Percentiles rank a stretch among this genome's conserved stretches.
Conservation (phyloP, 1,284 basidiomycete genomes). For the Psilocybe mexicana region DNA sequence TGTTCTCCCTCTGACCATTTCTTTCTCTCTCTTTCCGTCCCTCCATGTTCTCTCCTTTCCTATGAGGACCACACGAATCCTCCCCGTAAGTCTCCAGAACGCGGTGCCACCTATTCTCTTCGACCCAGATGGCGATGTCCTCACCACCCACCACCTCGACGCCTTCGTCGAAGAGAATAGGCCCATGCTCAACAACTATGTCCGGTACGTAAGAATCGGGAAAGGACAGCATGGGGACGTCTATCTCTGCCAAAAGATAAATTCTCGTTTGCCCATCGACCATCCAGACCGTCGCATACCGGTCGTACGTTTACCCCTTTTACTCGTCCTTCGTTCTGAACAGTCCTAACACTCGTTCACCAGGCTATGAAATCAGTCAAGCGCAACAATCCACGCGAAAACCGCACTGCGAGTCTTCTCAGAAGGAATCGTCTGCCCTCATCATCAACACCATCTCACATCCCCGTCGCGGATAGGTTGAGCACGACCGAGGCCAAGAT, state of each 20-base stretch:
- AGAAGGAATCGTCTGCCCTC: conserved; percentile 55
- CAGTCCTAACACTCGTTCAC: not conserved
- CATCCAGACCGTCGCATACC: conserved; percentile 31
- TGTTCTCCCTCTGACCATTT: conserved; percentile 9
- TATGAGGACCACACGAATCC: conserved; percentile 21
- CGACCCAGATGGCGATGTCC: conserved; percentile 50
- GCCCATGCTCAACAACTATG: conserved; percentile 79
- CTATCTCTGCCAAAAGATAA: conserved; percentile 65
- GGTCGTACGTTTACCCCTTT: conserved; percentile 30
- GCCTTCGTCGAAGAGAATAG: conserved; percentile 36
- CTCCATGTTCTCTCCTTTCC: conserved; percentile 20
- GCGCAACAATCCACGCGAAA: conserved; percentile 41
- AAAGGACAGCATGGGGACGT: conserved; percentile 85
- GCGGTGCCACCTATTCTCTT: conserved; percentile 26
- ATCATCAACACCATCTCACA: conserved; percentile 37
- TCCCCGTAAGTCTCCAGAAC: conserved; percentile 3
- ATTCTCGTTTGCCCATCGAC: conserved; percentile 25
- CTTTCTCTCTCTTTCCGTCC: conserved; percentile 7
- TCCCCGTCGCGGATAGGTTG: conserved; percentile 57
- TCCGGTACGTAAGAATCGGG: conserved; percentile 69
- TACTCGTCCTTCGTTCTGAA: not conserved
- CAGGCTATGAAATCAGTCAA: conserved; percentile 87
- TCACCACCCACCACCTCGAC: conserved; percentile 59
- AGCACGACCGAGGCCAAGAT: conserved; percentile 81
- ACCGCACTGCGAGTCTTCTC: conserved; percentile 56